Conservation (phyloP, 78 protist species). For the Diacronema lutheri region DNA sequence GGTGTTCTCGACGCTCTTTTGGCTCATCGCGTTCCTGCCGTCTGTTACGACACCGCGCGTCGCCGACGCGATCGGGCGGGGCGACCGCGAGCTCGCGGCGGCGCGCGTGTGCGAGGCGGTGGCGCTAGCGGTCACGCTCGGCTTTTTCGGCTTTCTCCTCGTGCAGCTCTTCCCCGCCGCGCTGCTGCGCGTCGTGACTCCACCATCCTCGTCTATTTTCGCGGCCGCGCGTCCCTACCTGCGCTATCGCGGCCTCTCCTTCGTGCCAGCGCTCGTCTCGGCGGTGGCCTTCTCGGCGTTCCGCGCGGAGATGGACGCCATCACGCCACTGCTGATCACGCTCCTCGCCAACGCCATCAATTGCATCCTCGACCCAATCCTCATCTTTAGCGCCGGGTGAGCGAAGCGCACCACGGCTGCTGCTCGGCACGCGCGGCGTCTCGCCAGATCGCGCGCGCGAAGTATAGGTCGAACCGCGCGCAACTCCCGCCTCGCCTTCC, state of each 20-base stretch:
- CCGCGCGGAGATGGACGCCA: neutral
- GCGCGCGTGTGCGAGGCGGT: conserved; percentile 11
- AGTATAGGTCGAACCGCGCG: no score
- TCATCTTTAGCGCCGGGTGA: neutral
- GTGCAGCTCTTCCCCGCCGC: neutral
- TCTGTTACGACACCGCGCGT: neutral
- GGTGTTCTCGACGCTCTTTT: neutral
- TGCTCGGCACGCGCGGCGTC: no score
- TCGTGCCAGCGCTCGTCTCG: neutral
- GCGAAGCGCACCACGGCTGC: no score
- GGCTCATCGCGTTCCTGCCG: conserved; percentile 5
- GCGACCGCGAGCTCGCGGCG: neutral
- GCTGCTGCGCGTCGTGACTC: neutral
- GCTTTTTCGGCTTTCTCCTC: neutral
- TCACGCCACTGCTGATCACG: neutral
- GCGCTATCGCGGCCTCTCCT: neutral
- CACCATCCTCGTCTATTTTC: neutral
- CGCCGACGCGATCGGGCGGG: neutral
- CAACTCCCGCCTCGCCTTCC: no score
- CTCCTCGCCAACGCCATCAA: neutral
- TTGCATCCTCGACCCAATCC: neutral
- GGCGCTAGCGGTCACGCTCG: neutral
- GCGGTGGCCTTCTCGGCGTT: neutral
- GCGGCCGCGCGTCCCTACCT: neutral
- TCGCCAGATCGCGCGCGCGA: no score